These are phyloP conservation scores for Talaromyces islandicus DNA, from an alignment of 2,329 filamentous ascomycete genomes.

Conservation along the genomic window DNA sequence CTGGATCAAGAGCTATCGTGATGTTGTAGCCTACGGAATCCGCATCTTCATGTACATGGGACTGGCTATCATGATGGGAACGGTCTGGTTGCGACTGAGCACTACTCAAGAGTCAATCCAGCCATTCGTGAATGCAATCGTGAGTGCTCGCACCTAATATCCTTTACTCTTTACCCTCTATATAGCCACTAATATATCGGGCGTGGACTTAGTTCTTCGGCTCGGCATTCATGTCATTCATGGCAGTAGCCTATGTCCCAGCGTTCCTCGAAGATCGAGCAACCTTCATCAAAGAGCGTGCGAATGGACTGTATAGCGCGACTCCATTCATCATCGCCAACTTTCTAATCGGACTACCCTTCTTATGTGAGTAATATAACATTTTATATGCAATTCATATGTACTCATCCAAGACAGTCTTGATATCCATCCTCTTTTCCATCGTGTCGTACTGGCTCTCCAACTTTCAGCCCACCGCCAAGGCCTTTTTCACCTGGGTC, in stretches of 20 bases:
- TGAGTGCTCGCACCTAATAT: constrained; percentile 20
- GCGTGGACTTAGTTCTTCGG: constrained; percentile 53
- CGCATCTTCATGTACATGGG: constrained; percentile 75
- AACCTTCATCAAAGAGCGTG: constrained; percentile 69
- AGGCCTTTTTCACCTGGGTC: constrained; percentile 69
- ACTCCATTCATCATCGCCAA: constrained; percentile 69
- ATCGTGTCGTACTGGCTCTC: constrained; percentile 72
- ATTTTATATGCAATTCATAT: neutral
- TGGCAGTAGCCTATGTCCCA: constrained; percentile 80
- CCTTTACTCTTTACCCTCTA: neutral
- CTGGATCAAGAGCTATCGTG: constrained; percentile 78
- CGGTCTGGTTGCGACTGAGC: constrained; percentile 71
- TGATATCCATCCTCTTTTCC: constrained; percentile 71
- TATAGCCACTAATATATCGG: neutral
- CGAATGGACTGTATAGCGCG: constrained; percentile 74
- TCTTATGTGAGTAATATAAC: constrained; percentile 50
- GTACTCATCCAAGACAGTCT: constrained; percentile 36
- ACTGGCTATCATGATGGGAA: constrained; percentile 48
- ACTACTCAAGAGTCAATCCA: constrained; percentile 68
- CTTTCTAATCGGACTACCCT: constrained; percentile 75
- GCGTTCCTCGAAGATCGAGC: constrained; percentile 73
- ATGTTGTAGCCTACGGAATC: constrained; percentile 78
- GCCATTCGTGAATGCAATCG: constrained; percentile 74
- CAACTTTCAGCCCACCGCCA: constrained; percentile 61
- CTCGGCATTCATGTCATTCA: constrained; percentile 70